Evolutionary conservation across 768 basidiomycete genomes (phyloP), one percentile per base, ranked within the genome.

Genomic region (Termitomyces heimii): DNA sequence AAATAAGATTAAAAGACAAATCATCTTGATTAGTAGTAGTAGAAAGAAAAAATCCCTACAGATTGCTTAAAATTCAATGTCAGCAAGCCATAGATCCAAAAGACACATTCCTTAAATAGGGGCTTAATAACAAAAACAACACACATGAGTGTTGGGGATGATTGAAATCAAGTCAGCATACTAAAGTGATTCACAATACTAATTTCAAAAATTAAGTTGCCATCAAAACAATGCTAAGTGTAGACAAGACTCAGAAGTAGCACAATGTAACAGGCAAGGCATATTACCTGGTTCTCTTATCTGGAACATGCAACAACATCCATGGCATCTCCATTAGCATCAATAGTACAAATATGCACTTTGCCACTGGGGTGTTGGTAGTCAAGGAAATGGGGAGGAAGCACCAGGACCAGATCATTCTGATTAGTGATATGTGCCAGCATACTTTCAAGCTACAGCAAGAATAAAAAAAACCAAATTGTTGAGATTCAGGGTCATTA

Each of bases 291-390:
- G 57, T 77, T 76, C 65, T 77, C 75, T 59, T 77, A 73, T 12
- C 75, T 75, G 1, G 66, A 67, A 60, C 75, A 77, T 0, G 60
- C 54, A 14, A 73, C 62, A 13, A 73, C 65, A 34, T 66, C 62
- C 8, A 64, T 66, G 3, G 64, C 63, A 18, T 67, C 57, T 20
- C 68, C 69, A 37, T 61, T 66, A 2, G 57, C 64, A 52, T 68
- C 63, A 3, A 71, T 71, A n/a, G 64, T 54, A 5, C 68, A 67
- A 59, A 79, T 76, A 59, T 79, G 77, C 2, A 75, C 64, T 58
- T 80, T 77, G 12, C 74, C 72, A 12, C 62, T 59, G 2, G 73
- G 68, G 50, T 77, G 78, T 37, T 67, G 66, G 66, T 71, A 78
- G 10, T 65, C 69, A 5, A 77, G 51, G 54, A 69, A 62, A 16